phyloP scores from a whole-genome alignment of 2,329 filamentous ascomycete genomes.

The Myriosclerotinia scirpicola region DNA sequence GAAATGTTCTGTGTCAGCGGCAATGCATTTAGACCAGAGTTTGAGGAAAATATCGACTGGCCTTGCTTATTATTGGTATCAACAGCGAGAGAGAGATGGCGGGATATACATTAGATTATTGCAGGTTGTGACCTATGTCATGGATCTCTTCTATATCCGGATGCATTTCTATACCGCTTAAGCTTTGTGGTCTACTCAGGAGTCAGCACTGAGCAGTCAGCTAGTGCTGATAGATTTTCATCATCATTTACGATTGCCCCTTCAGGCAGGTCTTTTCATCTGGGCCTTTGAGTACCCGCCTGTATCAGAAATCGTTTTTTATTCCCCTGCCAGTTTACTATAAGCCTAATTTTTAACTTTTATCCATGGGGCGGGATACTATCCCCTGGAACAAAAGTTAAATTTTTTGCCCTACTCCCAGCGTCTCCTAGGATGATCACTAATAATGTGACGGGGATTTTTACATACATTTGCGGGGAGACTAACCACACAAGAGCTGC shows the following conservation, averaged over 20 bases:
- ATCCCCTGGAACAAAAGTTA: too few species aligned
- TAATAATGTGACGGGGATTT: neutral
- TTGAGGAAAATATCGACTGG: too few species aligned
- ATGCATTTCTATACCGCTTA: neutral
- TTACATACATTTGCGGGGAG: neutral
- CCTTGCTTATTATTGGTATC: too few species aligned
- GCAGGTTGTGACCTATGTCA: neutral
- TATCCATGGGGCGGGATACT: too few species aligned
- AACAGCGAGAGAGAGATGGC: neutral
- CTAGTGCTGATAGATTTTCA: conserved; percentile 6
- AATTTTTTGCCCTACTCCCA: too few species aligned
- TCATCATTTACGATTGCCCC: neutral
- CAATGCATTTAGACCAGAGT: too few species aligned
- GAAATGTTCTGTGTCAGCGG: neutral
- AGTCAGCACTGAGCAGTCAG: conserved; percentile 6
- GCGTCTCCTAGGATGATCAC: neutral
- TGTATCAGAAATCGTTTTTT: neutral
- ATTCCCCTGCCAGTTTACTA: neutral
- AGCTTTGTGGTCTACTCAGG: neutral
- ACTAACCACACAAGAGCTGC: neutral
- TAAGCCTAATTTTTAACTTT: too few species aligned
- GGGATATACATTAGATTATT: neutral
- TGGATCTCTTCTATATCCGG: conserved; percentile 3
- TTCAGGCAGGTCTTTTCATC: neutral
- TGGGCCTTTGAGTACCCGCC: neutral